Evolutionary conservation across 352 stramenopile species (phyloP), one percentile per base, ranked within the genome.

Genomic region (Globisporangium perplexum): DNA sequence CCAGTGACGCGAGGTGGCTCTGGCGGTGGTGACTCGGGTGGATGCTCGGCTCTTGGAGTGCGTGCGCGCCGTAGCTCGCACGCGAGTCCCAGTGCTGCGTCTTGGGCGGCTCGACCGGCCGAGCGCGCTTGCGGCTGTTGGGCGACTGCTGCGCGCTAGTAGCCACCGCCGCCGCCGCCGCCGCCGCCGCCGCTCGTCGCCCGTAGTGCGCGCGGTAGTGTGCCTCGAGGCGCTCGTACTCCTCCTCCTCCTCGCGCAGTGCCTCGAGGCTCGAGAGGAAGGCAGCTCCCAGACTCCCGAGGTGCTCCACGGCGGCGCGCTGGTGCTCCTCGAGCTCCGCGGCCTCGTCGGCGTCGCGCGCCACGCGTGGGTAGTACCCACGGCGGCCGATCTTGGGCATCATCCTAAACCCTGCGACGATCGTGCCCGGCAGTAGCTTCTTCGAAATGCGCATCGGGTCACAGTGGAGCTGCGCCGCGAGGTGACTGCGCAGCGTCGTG

Each of bases 381-480:
- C 78, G 69, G 28, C 78, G 73, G 4, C 78, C 78, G 49, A 89
- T 80, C 71, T 89, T 89, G 22, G 75, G 73, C 55, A 83, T 80
- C 53, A 89, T 84, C 55, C 75, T 78, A 47, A 84, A 73, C n/a
- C 70, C 75, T 6, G 74, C 71, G 47, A 88, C 82, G 28, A 77
- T 66, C 44, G 53, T 52, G 7, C 77, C 74, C 0, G 77, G 74
- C 38, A 88, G 60, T 17, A 90, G 62, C 60, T 90, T 90, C 72
- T 90, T 90, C 26, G 78, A 90, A 57, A 90, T 83, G n/a, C 76
- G 69, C 78, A 90, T 90, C 23, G 79, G 76, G 47, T 86, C 72
- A 58, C 79, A 90, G 55, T 90, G 72, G 4, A 90, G 63, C 38
- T 83, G 68, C 50, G 85, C 65, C 4, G 79, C 76, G 38, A 90